Evolutionary conservation across 345 rosid genomes (phyloP), one percentile per base, ranked within the genome.

Genomic region (Linum usitatissimum): DNA sequence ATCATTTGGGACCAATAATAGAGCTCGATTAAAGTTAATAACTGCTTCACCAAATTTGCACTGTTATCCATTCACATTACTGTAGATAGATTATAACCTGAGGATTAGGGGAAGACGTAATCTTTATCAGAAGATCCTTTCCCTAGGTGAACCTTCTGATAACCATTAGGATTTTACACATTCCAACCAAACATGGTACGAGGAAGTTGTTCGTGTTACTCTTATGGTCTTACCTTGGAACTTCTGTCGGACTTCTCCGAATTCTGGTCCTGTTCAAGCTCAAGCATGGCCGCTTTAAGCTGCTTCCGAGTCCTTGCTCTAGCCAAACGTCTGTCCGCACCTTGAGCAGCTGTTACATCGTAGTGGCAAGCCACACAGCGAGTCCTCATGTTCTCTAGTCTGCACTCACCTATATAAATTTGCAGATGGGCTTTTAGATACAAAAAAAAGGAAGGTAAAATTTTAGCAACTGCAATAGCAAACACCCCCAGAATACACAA

Each of bases 381-480:
- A 58, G 95, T 92, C 82, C 95, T 80, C 96, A 91, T 81, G 73
- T 92, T 92, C 78, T 88, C 95, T 68, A 89, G 79, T 74, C 75
- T 78, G 78, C 98, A 88, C 71, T 92, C 98, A 39, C 95, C 96
- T 92, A 63, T 48, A 61, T 51, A 59, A 63, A 57, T 64, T 70
- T 38, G 21, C 34, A 57, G 17, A 21, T 23, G 28, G 21, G 31
- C 23, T 23, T 30, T 19, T 5, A 19, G 31, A 45, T 45, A 9
- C 51, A 12, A 10, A 45, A 10, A 13, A 45, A 30, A 56, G 45
- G 17, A 63, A 23, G 28, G 28, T 23, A 23, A 23, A 23, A 23
- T 23, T 23, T 23, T 23, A 23, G 28, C n/a, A n/a, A 23, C 28
- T 23, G 28, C 28, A 23, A 23, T 23, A 23, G 28, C 1, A 23